Base-by-base conservation (phyloP, 2,329 filamentous ascomycete genomes). In the Colletotrichum navitas region DNA sequence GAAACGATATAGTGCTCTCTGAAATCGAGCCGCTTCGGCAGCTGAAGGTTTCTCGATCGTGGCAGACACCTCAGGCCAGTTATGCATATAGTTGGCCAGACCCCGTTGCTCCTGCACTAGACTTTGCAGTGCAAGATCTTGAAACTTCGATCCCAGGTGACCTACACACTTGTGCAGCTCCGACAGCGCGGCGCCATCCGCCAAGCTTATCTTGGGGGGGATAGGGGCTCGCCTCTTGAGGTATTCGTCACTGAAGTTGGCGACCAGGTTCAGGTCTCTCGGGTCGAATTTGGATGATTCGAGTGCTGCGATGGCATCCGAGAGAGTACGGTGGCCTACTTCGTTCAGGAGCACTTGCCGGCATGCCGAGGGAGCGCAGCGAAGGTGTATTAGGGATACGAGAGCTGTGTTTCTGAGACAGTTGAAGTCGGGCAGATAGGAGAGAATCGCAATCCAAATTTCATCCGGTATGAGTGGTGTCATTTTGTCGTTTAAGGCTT, bases 321-420 rank as follows among this genome's bases (percentile, higher is more conserved):
- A 41, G 26, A 71, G 60, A 32, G 32, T 54, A 16, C 11, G 54
- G 12, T 32, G 54, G 45, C 47, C 65, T n/a, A 69, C 60, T 12
- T 71, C 65, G 47, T 71, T 71, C 5, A 71, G n/a, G 3, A 68
- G 43, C 26, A 71, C 69, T 36, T 69, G 69, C 21, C 65, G 59
- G 36, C 65, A 71, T 49, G 69, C 69, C 10, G 69, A 71, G 8
- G 69, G 39, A 41, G 69, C 69, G 45, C 69, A 71, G 8, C 69
- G 65, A 21, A 72, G 54, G 39, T 59, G 47, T 24, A n/a, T 60
- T 12, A 41, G 32, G 34, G 39, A 72, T 5, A 49, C 49, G 21
- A 72, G 69, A 39, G 69, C 69, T 54, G 66, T 55, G n/a, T 64
- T 64, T 29, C 8, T 69, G 24, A 69, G 60, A 29, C 26, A 47